Evolutionary conservation across 2,329 filamentous ascomycete species (phyloP), one percentile per base, ranked within the genome.

Genomic region (Colletotrichum limetticola): DNA sequence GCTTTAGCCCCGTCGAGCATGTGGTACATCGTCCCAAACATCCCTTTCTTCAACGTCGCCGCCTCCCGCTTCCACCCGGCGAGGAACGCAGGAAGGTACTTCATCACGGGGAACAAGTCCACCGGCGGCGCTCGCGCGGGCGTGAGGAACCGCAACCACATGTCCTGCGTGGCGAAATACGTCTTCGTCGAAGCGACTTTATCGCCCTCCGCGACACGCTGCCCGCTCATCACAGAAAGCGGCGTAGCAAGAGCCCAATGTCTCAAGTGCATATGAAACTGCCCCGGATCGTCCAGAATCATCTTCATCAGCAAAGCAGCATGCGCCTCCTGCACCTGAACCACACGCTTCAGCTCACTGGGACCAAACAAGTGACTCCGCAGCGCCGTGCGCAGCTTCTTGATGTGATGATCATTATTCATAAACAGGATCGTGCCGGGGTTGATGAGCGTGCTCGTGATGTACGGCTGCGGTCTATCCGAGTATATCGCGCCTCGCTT

Each of bases 41-140:
- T 83, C 62, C 77, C 76, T 19, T 75, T 72, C 8, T 83, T 83
- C 61, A 82, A 79, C 0, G 76, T 78, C 72, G 84, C 81, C 35
- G 84, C 83, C 16, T 85, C 83, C 22, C 78, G 79, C 76, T 86
- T 87, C 86, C 86, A 88, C 0, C 84, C 83, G 0, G 86, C 85
- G 4, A 88, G 76, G 1, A 78, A 69, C 37, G 82, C 78, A 0
- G 87, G 87, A 0, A 88, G 68, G 59, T 85, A 78, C 55, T 86
- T 85, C 52, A 80, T 63, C 12, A 75, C 65, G 1, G 75, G 75
- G 9, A 80, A 73, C 5, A 79, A 66, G 52, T 79, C 78, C 0
- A 80, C 78, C 0, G 78, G 78, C 1, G 78, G 78, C 14, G 77
- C 75, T 30, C 71, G 76, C 0, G 76, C 78, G 8, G 78, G 78